phyloP scores from a whole-genome alignment of 768 basidiomycete species.

The Pleurotus ostreatus region DNA sequence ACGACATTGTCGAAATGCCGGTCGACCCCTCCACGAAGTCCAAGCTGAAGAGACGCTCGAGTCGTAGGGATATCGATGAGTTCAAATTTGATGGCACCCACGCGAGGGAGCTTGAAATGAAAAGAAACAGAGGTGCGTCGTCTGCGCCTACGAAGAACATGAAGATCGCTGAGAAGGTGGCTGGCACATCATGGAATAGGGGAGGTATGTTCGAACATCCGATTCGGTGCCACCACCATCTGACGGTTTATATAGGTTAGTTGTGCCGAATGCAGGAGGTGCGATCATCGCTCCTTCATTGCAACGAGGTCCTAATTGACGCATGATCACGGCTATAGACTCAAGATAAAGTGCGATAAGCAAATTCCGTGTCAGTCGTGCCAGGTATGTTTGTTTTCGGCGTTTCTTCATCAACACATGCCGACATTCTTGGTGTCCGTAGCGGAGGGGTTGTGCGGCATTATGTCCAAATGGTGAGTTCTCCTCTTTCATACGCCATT shows the following conservation, averaged over 20 bases:
- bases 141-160: slow-evolving; percentile 1
- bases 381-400: slow-evolving; percentile 37
- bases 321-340: slow-evolving; percentile 31
- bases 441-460: slow-evolving; percentile 66
- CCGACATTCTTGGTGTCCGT: slow-evolving; percentile 7
- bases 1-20: slow-evolving; percentile 36
- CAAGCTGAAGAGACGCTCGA: slow-evolving; percentile 45
- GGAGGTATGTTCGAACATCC: slow-evolving; percentile 17
- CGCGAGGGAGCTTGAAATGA: slow-evolving; percentile 67
- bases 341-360: slow-evolving; percentile 84
- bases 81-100: slow-evolving; percentile 48
- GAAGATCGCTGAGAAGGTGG: slow-evolving; percentile 11
- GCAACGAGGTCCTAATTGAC: slow-evolving; percentile 13
- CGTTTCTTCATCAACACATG: slow-evolving; percentile 8
- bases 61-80: slow-evolving; percentile 48
- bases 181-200: slow-evolving; percentile 13
- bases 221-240: neutral
- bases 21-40: slow-evolving; percentile 44
- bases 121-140: slow-evolving; percentile 56
- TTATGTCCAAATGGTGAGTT: slow-evolving; percentile 66
- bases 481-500: slow-evolving; percentile 3
- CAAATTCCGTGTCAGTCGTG: slow-evolving; percentile 77
- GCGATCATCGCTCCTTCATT: slow-evolving; percentile 44
- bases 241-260: slow-evolving; percentile 45
- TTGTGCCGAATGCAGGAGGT: slow-evolving; percentile 75